Conservation (phyloP, 108 stramenopile species). For the Cyclotella baltica region DNA sequence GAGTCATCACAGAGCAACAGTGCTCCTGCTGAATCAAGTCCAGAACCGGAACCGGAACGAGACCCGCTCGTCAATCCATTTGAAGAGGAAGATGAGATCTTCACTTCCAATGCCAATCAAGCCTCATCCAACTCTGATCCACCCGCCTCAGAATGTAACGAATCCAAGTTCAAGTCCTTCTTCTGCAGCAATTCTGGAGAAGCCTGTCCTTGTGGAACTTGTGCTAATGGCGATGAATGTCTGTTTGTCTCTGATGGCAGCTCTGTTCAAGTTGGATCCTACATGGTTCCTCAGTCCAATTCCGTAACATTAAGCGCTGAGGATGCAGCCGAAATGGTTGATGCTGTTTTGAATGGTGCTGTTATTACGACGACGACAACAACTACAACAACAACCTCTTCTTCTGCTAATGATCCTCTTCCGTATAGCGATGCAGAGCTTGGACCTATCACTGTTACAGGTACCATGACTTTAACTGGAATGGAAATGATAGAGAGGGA, state of each 20-base stretch:
- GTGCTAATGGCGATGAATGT: slow-evolving; percentile 24
- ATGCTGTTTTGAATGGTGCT: slow-evolving; percentile 15
- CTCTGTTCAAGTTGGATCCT: slow-evolving; percentile 26
- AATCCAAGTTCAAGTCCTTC: slow-evolving; percentile 7
- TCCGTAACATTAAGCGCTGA: neutral
- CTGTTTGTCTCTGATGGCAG: slow-evolving; percentile 22
- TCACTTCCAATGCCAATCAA: neutral
- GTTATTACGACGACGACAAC: neutral
- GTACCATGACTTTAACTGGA: slow-evolving; percentile 31
- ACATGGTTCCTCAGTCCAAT: slow-evolving; percentile 6
- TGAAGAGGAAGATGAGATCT: neutral
- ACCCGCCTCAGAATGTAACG: neutral
- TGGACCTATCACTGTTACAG: slow-evolving; percentile 10
- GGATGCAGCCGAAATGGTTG: slow-evolving; percentile 22
- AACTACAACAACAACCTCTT: neutral
- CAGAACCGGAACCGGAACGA: neutral
- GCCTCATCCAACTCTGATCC: neutral
- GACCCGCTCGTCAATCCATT: neutral
- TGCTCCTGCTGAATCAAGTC: neutral
- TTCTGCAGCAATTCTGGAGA: slow-evolving; percentile 30
- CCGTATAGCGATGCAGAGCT: slow-evolving; percentile 2
- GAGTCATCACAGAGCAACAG: neutral
- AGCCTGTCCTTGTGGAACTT: slow-evolving; percentile 33
- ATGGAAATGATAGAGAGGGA: slow-evolving; percentile 18
- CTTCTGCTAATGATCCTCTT: neutral